Evolutionary conservation across 2,329 filamentous ascomycete genomes (phyloP), one percentile per base, ranked within the genome.

Genomic region (Colletotrichum ledebouriae): DNA sequence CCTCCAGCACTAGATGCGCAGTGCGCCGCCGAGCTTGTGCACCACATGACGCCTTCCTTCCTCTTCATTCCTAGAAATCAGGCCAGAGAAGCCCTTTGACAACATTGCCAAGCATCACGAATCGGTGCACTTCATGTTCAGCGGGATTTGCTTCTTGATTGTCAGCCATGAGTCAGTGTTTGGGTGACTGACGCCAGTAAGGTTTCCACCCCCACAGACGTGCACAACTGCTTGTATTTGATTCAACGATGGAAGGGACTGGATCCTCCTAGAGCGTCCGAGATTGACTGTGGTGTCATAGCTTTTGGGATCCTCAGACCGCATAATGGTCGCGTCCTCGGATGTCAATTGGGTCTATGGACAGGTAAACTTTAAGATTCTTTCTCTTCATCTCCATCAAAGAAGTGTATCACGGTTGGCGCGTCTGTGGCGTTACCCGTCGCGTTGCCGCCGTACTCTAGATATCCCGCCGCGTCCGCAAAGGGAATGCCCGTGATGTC

Each of bases 391-490:
- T 63, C 67, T 9, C 34, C 39, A 1, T 69, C 67, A 33, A 69
- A 69, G 34, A 58, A 69, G 29, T 67, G 63, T 39, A 59, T 49
- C 4, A 69, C 67, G 76, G 9, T 70, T 71, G 67, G 67, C 12
- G 63, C 44, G 33, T 22, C 47, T 15, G 67, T 63, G 39, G 63
- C 46, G 55, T 80, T 85, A 2, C 84, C 84, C 52, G 83, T 84
- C 0, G 81, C 84, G 34, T 74, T 79, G 0, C 84, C 83, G 0
- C 82, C 83, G 62, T 79, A 85, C 0, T 75, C 71, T 3, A 85
- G 67, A 61, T 85, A 86, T 0, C 80, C 81, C 7, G 69, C 69
- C 11, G 80, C 75, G 56, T 81, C 63, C n/a, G 78, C 0, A 77
- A 77, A 10, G 75, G 56, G 9, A 78, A 73, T 34, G 60, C 70